Evolutionary conservation across 2,329 filamentous ascomycete species (phyloP), one percentile per base, ranked within the genome.

Genomic region (Penicillium griseofulvum): DNA sequence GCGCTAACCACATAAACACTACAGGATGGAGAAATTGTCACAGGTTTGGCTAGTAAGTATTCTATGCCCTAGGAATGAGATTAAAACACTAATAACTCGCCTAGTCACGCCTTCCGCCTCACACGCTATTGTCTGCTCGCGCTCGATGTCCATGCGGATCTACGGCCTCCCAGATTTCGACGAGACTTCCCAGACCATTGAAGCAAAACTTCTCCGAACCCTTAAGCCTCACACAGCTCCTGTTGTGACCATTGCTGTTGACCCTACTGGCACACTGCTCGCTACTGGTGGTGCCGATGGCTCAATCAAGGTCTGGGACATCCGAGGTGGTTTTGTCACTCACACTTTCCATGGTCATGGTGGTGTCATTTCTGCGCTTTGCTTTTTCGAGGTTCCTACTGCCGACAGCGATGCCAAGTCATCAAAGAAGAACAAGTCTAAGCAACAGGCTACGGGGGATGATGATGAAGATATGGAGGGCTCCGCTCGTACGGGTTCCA

Each of bases 301-400:
- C 24, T 85, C 89, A 0, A 90, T 97, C 66, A 99, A 99, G 74
- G 87, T 99, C 49, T 99, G 93, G 93, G 94, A 99, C 74, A 91
- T 99, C 56, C 81, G 82, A 47, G 90, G 87, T 42, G 94, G 94
- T 22, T 97, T 89, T 73, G 86, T 91, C 31, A 99, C 95, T 28
- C 94, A 99, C 74, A 96, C 91, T 0, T 96, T 99, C 74, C 89
- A 93, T 64, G 92, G 92, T 1, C 93, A 96, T 54, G 91, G 91
- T 56, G 92, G 94, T 10, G 83, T 99, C 22, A 85, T 99, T 5
- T 96, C 94, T 12, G 91, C 94, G 0, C 80, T 99, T 17, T 87
- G 88, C 65, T 97, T 99, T 74, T 99, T 97, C 71, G 88, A 96
- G 68, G 80, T 90, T 16, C 80, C 86, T 24, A 70, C 77, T 11